Conservation (phyloP, 1,139 yeast genomes). For the Arxiozyma bovina region DNA sequence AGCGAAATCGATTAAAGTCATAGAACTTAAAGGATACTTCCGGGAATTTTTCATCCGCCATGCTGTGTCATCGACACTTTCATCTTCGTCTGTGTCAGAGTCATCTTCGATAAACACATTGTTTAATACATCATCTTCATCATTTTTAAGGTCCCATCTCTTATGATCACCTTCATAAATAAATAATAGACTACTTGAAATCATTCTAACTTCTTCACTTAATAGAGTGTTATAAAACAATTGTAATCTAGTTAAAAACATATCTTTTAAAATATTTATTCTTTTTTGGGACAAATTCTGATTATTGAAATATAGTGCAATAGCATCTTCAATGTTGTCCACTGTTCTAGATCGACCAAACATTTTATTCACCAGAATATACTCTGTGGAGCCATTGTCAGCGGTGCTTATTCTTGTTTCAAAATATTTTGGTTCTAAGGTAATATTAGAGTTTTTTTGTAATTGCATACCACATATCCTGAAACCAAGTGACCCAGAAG, state of each 20-base stretch:
- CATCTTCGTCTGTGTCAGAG: slow-evolving; percentile 20
- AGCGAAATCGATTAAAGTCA: slow-evolving; percentile 81
- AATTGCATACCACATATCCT: slow-evolving; percentile 87
- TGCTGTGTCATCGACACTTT: slow-evolving; percentile 26
- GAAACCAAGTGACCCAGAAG: slow-evolving; percentile 67
- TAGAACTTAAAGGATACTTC: slow-evolving; percentile 36
- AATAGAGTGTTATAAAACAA: slow-evolving; percentile 55
- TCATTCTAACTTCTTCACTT: slow-evolving; percentile 54
- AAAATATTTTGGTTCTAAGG: slow-evolving; percentile 16
- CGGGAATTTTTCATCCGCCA: background rate
- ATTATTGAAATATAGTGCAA: slow-evolving; percentile 44
- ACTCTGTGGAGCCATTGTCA: slow-evolving; percentile 28
- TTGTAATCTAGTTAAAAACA: slow-evolving; percentile 51
- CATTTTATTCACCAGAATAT: slow-evolving; percentile 50
- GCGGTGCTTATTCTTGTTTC: slow-evolving; percentile 14
- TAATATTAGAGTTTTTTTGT: slow-evolving; percentile 17
- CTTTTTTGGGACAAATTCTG: slow-evolving; percentile 30
- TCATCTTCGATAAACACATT: slow-evolving; percentile 29
- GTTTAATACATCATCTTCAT: slow-evolving; percentile 36
- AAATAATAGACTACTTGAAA: slow-evolving; percentile 68
- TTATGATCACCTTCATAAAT: slow-evolving; percentile 59
- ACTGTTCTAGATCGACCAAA: slow-evolving; percentile 57
- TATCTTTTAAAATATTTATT: slow-evolving; percentile 32
- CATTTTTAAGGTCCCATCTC: slow-evolving; percentile 39
- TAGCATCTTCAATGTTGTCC: slow-evolving; percentile 40